Base-by-base conservation (phyloP, 352 stramenopile genomes). In the Pythium volutum region DNA sequence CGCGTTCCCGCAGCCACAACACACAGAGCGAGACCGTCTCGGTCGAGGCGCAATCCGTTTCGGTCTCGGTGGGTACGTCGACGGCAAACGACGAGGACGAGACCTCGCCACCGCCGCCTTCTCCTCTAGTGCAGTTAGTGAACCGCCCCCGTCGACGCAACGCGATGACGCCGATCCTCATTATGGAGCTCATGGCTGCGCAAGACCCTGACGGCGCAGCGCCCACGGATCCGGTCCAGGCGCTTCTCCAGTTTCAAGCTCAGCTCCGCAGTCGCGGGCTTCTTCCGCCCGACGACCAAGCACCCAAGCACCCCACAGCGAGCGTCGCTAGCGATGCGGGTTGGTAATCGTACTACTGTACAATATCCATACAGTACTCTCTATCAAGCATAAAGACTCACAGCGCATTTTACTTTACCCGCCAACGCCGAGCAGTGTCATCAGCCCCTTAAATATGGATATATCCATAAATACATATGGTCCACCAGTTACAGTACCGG, bases 161-260 rank as follows among this genome's bases (percentile, higher is more conserved):
- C 57, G 81, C 81, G 4, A 79, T 90, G 52, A 58, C 86, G 12
- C 75, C 76, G 18, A 74, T 70, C 38, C 55, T 86, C 14, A 70
- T 60, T 5, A 66, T 82, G n/a, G 75, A 84, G 42, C 61, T 64
- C 1, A 22, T 84, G 20, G 85, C 69, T 36, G 70, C 75, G 15
- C 71, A 74, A 1, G 77, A 73, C n/a, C 76, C 75, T 0, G 62
- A 73, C 27, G 60, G 76, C 23, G 80, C 73, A 15, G 41, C 76
- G 22, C 74, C 69, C 15, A 64, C 58, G 27, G 60, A 84, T 31
- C 45, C 66, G 25, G 75, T 71, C 15, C 26, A 62, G 25, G 69
- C 71, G 10, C 62, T 84, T 15, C 60, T 70, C 4, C 63, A 69
- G 54, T 67, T 70, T 48, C 63, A 75, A 55, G 68, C 75, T 20